Evolutionary conservation across 2,329 filamentous ascomycete species (phyloP).

Genomic region (Arthrobotrys conoides): DNA sequence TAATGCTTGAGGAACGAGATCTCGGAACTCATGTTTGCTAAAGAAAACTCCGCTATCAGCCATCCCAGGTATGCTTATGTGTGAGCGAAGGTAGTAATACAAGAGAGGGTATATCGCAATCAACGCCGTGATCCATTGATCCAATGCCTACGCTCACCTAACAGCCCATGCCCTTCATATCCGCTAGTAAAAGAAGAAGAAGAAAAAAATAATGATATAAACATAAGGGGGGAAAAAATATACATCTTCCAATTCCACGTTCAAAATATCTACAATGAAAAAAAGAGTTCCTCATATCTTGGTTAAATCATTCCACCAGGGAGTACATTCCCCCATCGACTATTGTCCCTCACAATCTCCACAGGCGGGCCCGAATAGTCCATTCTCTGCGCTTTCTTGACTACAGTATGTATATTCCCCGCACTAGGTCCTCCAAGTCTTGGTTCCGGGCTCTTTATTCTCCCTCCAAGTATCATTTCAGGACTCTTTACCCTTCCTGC

Average conservation of each 20-base stretch:
- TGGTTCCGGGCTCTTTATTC: slow-evolving; percentile 11
- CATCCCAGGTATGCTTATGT: background rate
- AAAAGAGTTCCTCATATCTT: background rate
- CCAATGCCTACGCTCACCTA: slow-evolving; percentile 7
- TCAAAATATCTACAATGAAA: slow-evolving; percentile 45
- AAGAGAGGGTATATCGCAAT: background rate
- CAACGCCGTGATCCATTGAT: slow-evolving; percentile 6
- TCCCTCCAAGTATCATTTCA: slow-evolving; percentile 4
- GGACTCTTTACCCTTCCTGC: slow-evolving; percentile 22
- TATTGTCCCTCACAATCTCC: slow-evolving; percentile 57
- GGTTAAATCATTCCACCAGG: slow-evolving; percentile 56
- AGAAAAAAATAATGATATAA: background rate
- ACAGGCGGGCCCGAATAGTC: slow-evolving; percentile 21
- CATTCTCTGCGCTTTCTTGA: slow-evolving; percentile 28
- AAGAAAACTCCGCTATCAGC: no score
- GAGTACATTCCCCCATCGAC: slow-evolving; percentile 53
- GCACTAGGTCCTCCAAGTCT: slow-evolving; percentile 11
- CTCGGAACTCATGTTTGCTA: no score
- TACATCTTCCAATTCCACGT: slow-evolving; percentile 1
- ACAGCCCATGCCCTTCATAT: slow-evolving; percentile 6
- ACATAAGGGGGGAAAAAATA: background rate
- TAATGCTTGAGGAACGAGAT: no score
- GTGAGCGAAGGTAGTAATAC: background rate
- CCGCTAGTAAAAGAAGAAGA: background rate
- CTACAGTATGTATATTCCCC: slow-evolving; percentile 7